phyloP scores from a whole-genome alignment of 176 grass and related monocot genomes.

The Cymbopogon citratus region DNA sequence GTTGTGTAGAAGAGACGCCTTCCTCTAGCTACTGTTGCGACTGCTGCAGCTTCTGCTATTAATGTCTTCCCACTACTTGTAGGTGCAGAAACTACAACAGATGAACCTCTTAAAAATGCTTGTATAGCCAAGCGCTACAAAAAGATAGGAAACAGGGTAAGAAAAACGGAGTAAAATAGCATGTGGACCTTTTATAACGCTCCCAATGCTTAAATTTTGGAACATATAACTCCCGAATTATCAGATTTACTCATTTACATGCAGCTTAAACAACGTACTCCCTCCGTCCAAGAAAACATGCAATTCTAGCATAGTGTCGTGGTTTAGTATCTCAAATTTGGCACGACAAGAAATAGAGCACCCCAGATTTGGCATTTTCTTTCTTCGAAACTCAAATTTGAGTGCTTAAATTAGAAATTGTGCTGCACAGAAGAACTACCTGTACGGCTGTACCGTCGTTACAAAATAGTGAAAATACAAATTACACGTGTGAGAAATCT shows the following conservation, averaged over 20 bases:
- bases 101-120: slow-evolving; percentile 92
- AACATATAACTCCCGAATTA: neutral
- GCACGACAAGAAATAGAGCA: too few species aligned
- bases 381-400: neutral
- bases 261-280: neutral
- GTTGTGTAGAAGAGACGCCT: slow-evolving; percentile 92
- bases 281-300: too few species aligned
- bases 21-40: slow-evolving; percentile 77
- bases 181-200: neutral
- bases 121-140: slow-evolving; percentile 76
- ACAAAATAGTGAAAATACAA: neutral
- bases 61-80: slow-evolving; percentile 97
- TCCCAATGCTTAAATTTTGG: neutral
- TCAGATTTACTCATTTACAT: neutral
- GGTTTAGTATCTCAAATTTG: too few species aligned
- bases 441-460: neutral
- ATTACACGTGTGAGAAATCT: slow-evolving; percentile 1
- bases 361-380: neutral
- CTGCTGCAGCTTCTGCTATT: slow-evolving; percentile 92
- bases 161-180: neutral
- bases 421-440: neutral
- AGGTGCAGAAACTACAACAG: slow-evolving; percentile 85
- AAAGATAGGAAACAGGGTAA: slow-evolving; percentile 31
- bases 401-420: neutral
- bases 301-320: too few species aligned